Conservation (phyloP, 371 early-diverging fungal species). For the Mortierella sp. region DNA sequence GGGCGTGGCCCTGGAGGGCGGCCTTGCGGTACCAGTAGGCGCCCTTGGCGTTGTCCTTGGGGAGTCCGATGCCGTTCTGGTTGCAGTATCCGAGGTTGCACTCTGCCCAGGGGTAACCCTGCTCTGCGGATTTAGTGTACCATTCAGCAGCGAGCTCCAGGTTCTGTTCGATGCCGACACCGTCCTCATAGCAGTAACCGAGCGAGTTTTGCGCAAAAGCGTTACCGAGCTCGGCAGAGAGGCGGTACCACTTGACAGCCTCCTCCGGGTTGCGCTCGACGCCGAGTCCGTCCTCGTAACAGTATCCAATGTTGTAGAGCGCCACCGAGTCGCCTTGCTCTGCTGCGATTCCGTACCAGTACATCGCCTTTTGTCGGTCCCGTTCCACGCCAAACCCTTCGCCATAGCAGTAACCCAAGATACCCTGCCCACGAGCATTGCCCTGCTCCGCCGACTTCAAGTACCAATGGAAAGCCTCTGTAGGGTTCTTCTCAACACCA, state of each 20-base stretch:
- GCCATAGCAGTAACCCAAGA: constrained; percentile 86
- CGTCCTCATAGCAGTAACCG: constrained; percentile 85
- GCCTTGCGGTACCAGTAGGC: constrained; percentile 81
- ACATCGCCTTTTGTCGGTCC: constrained; percentile 71
- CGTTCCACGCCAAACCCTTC: constrained; percentile 82
- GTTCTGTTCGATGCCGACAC: constrained; percentile 77
- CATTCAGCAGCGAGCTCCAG: constrained; percentile 72
- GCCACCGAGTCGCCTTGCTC: constrained; percentile 73
- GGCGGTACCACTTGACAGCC: constrained; percentile 78
- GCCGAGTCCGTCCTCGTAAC: constrained; percentile 86
- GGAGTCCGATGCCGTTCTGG: constrained; percentile 81
- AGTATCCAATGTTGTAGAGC: constrained; percentile 86
- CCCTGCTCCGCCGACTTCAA: constrained; percentile 63
- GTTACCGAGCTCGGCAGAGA: constrained; percentile 79
- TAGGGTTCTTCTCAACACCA: constrained; percentile 65
- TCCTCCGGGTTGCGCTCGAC: constrained; percentile 67
- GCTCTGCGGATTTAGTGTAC: constrained; percentile 78
- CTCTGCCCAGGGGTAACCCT: constrained; percentile 82
- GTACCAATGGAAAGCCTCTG: constrained; percentile 71
- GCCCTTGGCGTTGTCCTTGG: constrained; percentile 67
- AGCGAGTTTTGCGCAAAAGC: constrained; percentile 86
- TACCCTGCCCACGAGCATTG: constrained; percentile 75
- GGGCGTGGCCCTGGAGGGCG: constrained; percentile 78
- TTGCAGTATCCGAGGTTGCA: constrained; percentile 84
- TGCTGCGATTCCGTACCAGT: constrained; percentile 77